Percentiles rank a stretch among this genome's conserved stretches.
Evolutionary conservation across 257 asterid species (phyloP).

Genomic region (Thymus mandschuricus): DNA sequence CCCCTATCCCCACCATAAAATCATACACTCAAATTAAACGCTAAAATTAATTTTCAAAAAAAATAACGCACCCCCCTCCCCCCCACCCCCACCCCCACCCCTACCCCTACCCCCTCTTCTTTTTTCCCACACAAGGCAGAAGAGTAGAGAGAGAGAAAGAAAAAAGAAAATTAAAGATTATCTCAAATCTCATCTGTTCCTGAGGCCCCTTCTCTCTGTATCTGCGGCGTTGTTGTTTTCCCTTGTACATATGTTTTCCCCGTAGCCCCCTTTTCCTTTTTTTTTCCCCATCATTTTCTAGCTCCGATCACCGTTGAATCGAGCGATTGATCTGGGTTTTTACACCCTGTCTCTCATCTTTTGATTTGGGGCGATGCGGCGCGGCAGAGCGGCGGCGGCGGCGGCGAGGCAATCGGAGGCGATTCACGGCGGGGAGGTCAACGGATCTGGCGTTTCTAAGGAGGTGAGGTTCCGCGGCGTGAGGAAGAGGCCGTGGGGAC

Average conservation of each 20-base stretch:
- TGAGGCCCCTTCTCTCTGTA: slow-evolving; percentile 10
- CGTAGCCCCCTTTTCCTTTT: neutral
- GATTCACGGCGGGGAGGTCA: slow-evolving; percentile 29
- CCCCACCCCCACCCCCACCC: neutral
- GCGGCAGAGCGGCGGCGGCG: slow-evolving; percentile 41
- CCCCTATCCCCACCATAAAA: neutral
- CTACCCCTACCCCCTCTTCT: slow-evolving; percentile 12
- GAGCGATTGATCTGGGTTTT: neutral
- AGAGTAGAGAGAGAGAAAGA: slow-evolving; percentile 50
- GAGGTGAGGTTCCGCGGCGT: slow-evolving; percentile 57
- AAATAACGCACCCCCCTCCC: too few relatives aligned
- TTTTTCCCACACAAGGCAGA: slow-evolving; percentile 39
- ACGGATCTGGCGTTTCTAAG: slow-evolving; percentile 48
- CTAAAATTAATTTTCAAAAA: too few relatives aligned
- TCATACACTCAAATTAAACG: too few relatives aligned
- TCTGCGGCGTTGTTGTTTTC: slow-evolving; percentile 3
- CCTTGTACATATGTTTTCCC: slow-evolving; percentile 33
- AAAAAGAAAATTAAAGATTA: slow-evolving; percentile 1
- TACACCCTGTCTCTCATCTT: slow-evolving; percentile 17
- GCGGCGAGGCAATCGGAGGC: slow-evolving; percentile 40
- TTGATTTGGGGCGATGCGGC: slow-evolving; percentile 39
- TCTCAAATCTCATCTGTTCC: slow-evolving; percentile 19
- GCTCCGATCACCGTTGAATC: too few relatives aligned
- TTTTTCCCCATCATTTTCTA: too few relatives aligned
- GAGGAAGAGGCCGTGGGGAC: slow-evolving; percentile 59